A percentile compares a stretch with the other conserved stretches of the same genome.
These are phyloP conservation scores for Pseudocercospora macadamiae DNA, from an alignment of 2,329 filamentous ascomycete species.

Conservation along the genomic window DNA sequence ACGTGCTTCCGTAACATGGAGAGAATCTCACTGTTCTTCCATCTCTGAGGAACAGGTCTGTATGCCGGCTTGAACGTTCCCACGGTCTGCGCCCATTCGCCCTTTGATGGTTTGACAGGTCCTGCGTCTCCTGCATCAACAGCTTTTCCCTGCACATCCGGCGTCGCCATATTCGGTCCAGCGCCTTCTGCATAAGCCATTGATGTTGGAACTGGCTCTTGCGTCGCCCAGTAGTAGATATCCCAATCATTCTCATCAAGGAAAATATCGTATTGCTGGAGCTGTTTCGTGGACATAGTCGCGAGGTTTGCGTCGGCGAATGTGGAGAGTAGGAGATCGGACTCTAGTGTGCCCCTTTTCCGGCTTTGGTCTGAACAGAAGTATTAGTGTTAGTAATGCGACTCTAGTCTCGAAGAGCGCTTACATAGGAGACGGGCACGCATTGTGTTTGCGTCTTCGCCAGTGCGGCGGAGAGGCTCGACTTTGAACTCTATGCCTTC, in stretches of 20 bases:
- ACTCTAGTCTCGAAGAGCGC: slow-evolving; percentile 27
- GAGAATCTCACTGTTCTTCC: slow-evolving; percentile 82
- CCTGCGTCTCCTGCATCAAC: slow-evolving; percentile 34
- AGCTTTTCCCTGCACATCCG: slow-evolving; percentile 47
- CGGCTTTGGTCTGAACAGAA: slow-evolving; percentile 79
- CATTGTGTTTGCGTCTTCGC: slow-evolving; percentile 84
- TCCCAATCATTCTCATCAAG: slow-evolving; percentile 99
- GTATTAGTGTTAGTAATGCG: slow-evolving; percentile 35
- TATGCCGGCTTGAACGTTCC: slow-evolving; percentile 94
- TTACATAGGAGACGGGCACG: slow-evolving; percentile 79
- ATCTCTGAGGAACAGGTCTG: slow-evolving; percentile 81
- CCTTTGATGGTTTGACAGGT: slow-evolving; percentile 54
- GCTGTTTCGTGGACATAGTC: slow-evolving; percentile 71
- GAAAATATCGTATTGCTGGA: slow-evolving; percentile 85
- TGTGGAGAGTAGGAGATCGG: slow-evolving; percentile 92
- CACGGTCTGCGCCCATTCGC: slow-evolving; percentile 96
- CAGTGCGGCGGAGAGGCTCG: slow-evolving; percentile 81
- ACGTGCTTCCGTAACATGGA: slow-evolving; percentile 79
- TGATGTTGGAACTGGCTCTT: slow-evolving; percentile 68
- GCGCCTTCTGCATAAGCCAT: slow-evolving; percentile 59
- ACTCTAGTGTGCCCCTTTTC: slow-evolving; percentile 94
- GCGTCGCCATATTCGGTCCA: slow-evolving; percentile 47
- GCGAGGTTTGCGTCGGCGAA: slow-evolving; percentile 82
- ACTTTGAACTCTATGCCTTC: slow-evolving; percentile 84
- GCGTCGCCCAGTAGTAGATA: slow-evolving; percentile 99